These are phyloP conservation scores for Kokia cookei DNA, from an alignment of 441 rosid genomes.

Conservation along the genomic window DNA sequence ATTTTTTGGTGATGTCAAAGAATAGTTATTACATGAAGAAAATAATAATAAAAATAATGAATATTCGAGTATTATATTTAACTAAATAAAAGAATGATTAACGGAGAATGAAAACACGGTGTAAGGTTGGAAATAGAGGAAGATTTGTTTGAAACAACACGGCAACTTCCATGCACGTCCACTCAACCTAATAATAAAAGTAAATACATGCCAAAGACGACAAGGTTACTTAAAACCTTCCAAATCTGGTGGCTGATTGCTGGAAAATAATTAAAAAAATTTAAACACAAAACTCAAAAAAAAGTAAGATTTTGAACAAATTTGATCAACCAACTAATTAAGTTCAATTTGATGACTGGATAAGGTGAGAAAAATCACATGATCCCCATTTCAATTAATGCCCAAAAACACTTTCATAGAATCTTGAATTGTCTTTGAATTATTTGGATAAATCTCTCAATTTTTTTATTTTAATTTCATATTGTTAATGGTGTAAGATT, in stretches of 20 bases:
- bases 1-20: too few relatives aligned
- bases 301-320: not conserved
- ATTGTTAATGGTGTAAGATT: too few relatives aligned
- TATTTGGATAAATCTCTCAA: too few relatives aligned
- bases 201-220: not conserved
- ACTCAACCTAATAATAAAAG: not conserved
- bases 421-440: too few relatives aligned
- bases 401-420: too few relatives aligned
- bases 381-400: not conserved
- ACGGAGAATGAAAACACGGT: too few relatives aligned
- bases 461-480: too few relatives aligned
- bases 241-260: not conserved
- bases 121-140: not conserved
- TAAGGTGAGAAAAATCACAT: not conserved
- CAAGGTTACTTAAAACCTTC: not conserved
- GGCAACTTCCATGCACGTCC: not conserved
- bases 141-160: not conserved
- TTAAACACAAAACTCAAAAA: too few relatives aligned
- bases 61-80: too few relatives aligned
- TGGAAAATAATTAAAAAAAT: not conserved
- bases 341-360: not conserved
- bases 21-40: too few relatives aligned
- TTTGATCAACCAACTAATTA: not conserved
- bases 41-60: too few relatives aligned
- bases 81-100: too few relatives aligned